Base-by-base conservation (phyloP, 2,329 filamentous ascomycete genomes). In the Claviceps pazoutovae region DNA sequence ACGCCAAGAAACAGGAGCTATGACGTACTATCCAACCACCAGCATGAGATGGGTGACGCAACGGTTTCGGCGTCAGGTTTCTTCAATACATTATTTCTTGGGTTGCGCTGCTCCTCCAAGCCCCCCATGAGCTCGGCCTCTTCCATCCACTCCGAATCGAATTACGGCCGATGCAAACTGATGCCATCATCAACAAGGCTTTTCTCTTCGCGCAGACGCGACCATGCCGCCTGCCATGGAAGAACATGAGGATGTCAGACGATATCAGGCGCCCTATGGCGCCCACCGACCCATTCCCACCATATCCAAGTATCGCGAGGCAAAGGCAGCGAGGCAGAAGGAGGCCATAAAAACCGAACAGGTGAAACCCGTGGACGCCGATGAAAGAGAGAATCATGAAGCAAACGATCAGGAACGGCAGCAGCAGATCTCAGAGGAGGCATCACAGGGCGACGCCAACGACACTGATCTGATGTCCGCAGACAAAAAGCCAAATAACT, bases 281-380 rank as follows among this genome's bases (percentile, higher is more conserved):
- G 67, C 66, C 38, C 64, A 62, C 11, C 65, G 71, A 54, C 71
- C 70, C 3, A 68, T 74, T 34, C 74, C 74, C 7, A 78, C 74
- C 30, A 65, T 77, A 45, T 69, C 72, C 43, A 70, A 66, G 46
- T 77, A 76, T 53, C 64, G 68, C 23, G 68, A 76, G 53, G 72
- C 74, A 48, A 67, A 67, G 44, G 70, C 62, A 36, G 69, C 72
- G 45, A 64, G 74, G n/a, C 68, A 69, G 49, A 62, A 68, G 49
- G 63, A 71, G 47, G 60, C 68, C 7, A 56, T 70, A 37, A 59
- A 66, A 2, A 63, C 61, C 14, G 59, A 66, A 30, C 53, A 61
- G n/a, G 59, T 56, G 19, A 36, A 53, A 21, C 49, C 56, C 16
- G 51, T 54, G 36, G 47, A 42, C 7, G 21, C 39, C 37, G 42